Conservation (phyloP, 2,329 filamentous ascomycete genomes). For the Grosmannia huntii region DNA sequence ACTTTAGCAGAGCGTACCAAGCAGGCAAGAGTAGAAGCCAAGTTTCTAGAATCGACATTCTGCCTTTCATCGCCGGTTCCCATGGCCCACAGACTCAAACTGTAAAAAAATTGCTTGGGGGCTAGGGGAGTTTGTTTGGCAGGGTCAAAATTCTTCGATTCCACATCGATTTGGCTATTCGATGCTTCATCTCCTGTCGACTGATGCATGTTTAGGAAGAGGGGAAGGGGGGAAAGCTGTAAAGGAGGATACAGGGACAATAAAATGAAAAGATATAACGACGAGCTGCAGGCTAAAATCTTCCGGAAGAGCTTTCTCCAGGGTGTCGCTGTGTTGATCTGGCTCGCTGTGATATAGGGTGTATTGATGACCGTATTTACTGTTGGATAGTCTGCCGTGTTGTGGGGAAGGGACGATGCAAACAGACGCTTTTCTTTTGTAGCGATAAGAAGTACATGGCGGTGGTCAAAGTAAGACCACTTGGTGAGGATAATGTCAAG, state of each 20-base stretch:
- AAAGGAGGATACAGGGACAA: background rate
- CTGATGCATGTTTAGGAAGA: background rate
- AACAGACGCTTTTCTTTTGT: background rate
- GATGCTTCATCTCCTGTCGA: background rate
- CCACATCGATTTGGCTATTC: background rate
- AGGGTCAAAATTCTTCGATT: background rate
- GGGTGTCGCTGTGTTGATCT: background rate
- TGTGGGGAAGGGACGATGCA: background rate
- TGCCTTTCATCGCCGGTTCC: background rate
- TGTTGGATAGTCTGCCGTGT: background rate
- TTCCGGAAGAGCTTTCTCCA: background rate
- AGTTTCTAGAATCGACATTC: background rate
- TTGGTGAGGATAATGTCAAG: background rate
- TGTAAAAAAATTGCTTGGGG: background rate
- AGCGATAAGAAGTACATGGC: background rate
- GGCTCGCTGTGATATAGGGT: background rate
- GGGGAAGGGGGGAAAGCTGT: background rate
- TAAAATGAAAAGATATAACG: too few relatives aligned
- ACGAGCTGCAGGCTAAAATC: background rate
- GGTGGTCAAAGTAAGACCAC: background rate
- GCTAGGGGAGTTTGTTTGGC: background rate
- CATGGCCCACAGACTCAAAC: background rate
- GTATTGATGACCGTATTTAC: background rate
- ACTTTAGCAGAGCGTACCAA: background rate
- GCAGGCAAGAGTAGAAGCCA: background rate